Conservation (phyloP, 148 eudicot genomes). For the Vaccinium macrocarpon region DNA sequence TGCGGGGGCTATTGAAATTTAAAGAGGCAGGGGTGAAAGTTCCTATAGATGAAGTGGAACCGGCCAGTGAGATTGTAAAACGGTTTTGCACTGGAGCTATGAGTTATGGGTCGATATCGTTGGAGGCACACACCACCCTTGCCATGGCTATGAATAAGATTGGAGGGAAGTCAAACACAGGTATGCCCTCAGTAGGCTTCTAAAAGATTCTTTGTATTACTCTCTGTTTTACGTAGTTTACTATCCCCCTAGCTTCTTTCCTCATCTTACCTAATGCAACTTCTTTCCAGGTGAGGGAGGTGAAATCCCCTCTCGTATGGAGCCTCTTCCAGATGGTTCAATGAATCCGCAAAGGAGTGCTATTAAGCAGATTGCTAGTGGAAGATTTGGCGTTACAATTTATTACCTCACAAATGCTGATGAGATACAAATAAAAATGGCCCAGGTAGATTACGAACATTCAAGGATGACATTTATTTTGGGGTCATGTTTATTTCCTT, state of each 20-base stretch:
- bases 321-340: conserved; percentile 85
- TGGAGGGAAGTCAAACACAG: conserved; percentile 97
- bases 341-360: conserved; percentile 90
- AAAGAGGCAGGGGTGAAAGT: conserved; percentile 52
- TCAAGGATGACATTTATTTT: not conserved
- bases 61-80: conserved; percentile 95
- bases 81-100: conserved; percentile 98
- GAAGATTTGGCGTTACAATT: conserved; percentile 98
- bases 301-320: conserved; percentile 94
- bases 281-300: conserved; percentile 89
- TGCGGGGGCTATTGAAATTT: conserved; percentile 90
- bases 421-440: conserved; percentile 98
- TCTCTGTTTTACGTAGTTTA: not conserved
- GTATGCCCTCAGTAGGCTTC: conserved; percentile 31
- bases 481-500: no score
- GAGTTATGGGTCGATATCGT: conserved; percentile 98
- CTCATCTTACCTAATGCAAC: not conserved
- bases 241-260: not conserved
- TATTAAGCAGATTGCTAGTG: conserved; percentile 99
- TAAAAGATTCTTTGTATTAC: not conserved
- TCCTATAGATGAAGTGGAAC: conserved; percentile 92
- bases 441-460: conserved; percentile 60
- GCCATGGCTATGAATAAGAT: conserved; percentile 95
- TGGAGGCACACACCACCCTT: conserved; percentile 92
- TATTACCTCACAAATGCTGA: conserved; percentile 98